Conservation (phyloP, 768 basidiomycete species). For the Naganishia antarctica region DNA sequence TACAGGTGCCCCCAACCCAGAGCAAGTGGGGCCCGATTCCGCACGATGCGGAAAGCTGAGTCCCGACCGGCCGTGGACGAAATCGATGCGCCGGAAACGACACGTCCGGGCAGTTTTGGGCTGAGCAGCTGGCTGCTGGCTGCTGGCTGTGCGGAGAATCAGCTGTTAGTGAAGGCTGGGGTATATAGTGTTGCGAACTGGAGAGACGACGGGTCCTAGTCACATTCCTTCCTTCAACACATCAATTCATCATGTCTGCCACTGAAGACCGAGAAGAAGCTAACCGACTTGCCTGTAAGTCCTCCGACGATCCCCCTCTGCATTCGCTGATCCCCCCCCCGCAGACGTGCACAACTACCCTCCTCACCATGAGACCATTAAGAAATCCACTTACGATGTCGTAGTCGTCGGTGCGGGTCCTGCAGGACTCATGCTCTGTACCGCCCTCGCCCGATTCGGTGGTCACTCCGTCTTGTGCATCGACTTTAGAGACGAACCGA, state of each 20-base stretch:
- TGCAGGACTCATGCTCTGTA: conserved; percentile 30
- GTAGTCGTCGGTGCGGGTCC: conserved; percentile 37
- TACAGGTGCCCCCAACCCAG: no score
- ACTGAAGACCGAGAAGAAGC: conserved; percentile 27
- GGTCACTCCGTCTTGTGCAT: conserved; percentile 27
- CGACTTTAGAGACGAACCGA: conserved; percentile 28
- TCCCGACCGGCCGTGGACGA: not conserved
- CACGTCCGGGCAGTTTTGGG: not conserved
- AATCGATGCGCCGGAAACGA: not conserved
- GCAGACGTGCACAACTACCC: conserved; percentile 30
- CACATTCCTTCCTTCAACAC: not conserved
- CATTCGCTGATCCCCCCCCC: not conserved
- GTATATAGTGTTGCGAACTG: not conserved
- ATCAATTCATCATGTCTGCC: conserved; percentile 8
- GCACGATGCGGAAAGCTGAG: not conserved
- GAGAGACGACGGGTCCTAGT: no score
- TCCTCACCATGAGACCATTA: conserved; percentile 23
- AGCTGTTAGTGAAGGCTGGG: not conserved
- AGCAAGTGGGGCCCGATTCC: no score
- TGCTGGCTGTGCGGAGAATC: no score
- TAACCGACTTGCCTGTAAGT: conserved; percentile 28
- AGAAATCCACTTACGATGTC: conserved; percentile 31
- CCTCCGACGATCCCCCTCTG: not conserved
- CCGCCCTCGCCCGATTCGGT: conserved; percentile 30
- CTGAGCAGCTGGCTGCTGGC: no score